phyloP scores from a whole-genome alignment of 331 rosid genomes.

The Stylosanthes scabra region DNA sequence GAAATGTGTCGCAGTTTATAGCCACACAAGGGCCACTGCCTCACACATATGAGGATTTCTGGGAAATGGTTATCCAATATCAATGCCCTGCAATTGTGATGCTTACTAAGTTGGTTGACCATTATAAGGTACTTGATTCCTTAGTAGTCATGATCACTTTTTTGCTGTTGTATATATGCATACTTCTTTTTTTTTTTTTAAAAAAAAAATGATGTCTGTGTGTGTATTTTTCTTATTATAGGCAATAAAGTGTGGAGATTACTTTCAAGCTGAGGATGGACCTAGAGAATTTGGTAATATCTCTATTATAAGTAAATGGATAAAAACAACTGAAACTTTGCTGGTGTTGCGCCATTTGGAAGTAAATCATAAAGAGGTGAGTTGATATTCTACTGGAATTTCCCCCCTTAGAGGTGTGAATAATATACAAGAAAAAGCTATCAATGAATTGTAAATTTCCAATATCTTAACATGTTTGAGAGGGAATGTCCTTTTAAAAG shows the following conservation, averaged over 20 bases:
- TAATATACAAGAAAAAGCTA: too few relatives aligned
- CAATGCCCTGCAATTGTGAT: constrained; percentile 84
- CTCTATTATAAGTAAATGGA: constrained; percentile 67
- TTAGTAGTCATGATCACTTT: not conserved
- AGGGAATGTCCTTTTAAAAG: too few relatives aligned
- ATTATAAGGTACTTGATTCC: constrained; percentile 60
- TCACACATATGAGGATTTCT: constrained; percentile 91
- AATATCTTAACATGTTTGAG: too few relatives aligned
- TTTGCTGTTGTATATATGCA: constrained; percentile 13
- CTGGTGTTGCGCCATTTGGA: constrained; percentile 76
- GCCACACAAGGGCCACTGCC: constrained; percentile 99
- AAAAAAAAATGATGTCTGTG: not conserved
- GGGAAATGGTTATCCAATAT: constrained; percentile 88
- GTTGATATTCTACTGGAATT: constrained; percentile 3
- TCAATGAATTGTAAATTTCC: too few relatives aligned
- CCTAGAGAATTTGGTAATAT: constrained; percentile 88
- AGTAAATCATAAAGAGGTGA: constrained; percentile 73
- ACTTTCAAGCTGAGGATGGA: constrained; percentile 89
- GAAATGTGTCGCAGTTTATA: constrained; percentile 69
- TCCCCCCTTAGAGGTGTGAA: too few relatives aligned
- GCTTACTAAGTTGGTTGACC: constrained; percentile 89
- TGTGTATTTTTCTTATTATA: constrained; percentile 32
- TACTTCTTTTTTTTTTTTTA: not conserved
- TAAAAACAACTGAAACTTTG: constrained; percentile 61
- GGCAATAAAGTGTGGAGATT: constrained; percentile 87